Evolutionary conservation across 345 rosid genomes (phyloP), one percentile per base, ranked within the genome.

Genomic region (Brassica incana): DNA sequence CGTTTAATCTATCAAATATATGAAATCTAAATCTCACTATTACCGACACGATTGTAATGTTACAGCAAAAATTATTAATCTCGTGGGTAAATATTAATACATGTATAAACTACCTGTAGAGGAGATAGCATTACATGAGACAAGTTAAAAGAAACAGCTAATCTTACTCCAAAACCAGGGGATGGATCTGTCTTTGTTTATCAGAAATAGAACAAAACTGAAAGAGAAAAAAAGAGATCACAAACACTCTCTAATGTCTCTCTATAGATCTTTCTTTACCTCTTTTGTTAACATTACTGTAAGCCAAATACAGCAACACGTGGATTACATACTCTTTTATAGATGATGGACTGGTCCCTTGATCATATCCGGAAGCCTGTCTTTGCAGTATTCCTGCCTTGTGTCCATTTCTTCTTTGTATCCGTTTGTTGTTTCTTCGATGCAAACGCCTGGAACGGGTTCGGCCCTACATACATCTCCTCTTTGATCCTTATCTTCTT

Each of bases 361-460:
- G 2, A 16, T 80, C 73, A 81, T 76, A 76, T 72, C 70, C 84
- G 73, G 60, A 72, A 76, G 30, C 36, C 84, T 72, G 77, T 72
- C 64, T 76, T 76, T 71, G 77, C 83, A 66, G 69, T 65, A 65
- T 65, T 65, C 48, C 38, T 33, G 48, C 50, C 43, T 64, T 76
- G 80, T 14, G 73, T 65, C 80, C 54, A 80, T n/a, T 80, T 75
- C 73, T 76, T 71, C 77, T 76, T 81, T 16, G 65, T 76, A 56
- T 66, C 84, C 20, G n/a, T 81, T 36, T 72, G 64, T 32, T 74
- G 64, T 83, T 84, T 89, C 83, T 84, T 79, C 3, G 85, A 62
- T 2, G 97, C 90, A 16, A 87, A 5, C 85, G 79, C 83, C 83
- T 93, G 99, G 91, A 95, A 95, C 60, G 73, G 90, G 85, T 93